These are phyloP conservation scores for Carex scoparia DNA, from an alignment of 176 grass and related monocot species.

Conservation along the genomic window DNA sequence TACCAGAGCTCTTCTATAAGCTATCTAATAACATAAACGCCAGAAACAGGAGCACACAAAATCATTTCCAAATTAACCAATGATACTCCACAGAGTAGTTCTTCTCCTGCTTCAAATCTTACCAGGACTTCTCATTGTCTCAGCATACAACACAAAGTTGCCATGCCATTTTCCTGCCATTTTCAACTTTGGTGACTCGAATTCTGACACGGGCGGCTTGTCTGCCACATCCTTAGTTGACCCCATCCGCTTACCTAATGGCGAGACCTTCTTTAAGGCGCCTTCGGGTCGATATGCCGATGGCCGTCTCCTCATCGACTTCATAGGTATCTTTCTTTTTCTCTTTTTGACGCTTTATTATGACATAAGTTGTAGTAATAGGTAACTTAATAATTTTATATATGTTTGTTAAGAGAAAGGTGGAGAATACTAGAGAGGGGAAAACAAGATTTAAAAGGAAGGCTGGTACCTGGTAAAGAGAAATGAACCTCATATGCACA, in stretches of 20 bases:
- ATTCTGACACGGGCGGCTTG: slow-evolving; percentile 90
- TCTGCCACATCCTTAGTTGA: slow-evolving; percentile 60
- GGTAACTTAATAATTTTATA: too few relatives aligned
- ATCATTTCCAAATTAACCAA: neutral
- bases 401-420: neutral
- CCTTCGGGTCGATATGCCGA: slow-evolving; percentile 72
- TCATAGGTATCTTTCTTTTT: slow-evolving; percentile 43
- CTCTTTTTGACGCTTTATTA: neutral
- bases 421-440: neutral
- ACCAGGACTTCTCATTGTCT: neutral
- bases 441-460: neutral
- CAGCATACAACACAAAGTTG: neutral
- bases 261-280: slow-evolving; percentile 75
- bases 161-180: slow-evolving; percentile 70
- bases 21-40: neutral
- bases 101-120: neutral
- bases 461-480: neutral
- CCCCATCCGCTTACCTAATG: slow-evolving; percentile 53
- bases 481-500: neutral
- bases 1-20: neutral
- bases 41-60: neutral
- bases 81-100: neutral
- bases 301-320: slow-evolving; percentile 87
- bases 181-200: slow-evolving; percentile 98
- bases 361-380: too few relatives aligned